Evolutionary conservation across 208 protist genomes (phyloP).

Genomic region (Leptomonas seymouri): DNA sequence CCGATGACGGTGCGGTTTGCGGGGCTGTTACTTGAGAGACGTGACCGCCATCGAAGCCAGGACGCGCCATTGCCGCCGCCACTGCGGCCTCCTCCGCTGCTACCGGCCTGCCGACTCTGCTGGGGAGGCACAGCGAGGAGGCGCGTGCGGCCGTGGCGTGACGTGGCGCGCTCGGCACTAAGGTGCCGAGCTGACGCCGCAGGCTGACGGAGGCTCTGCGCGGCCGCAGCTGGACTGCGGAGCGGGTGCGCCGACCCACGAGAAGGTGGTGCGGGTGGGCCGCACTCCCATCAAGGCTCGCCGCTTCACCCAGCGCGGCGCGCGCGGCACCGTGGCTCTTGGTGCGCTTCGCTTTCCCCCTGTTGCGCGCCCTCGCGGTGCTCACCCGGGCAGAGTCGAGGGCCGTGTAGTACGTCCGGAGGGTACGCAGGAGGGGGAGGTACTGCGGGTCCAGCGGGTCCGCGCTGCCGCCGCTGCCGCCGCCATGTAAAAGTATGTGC

Average conservation of each 20-base stretch:
- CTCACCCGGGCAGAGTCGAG: conserved; percentile 10
- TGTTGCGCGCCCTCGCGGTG: background rate
- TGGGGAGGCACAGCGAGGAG: too few relatives aligned
- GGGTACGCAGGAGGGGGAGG: conserved; percentile 49
- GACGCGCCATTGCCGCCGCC: background rate
- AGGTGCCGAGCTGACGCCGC: too few relatives aligned
- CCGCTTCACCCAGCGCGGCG: too few relatives aligned
- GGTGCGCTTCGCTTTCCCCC: background rate
- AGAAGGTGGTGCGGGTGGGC: background rate
- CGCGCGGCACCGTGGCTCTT: too few relatives aligned
- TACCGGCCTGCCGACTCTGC: too few relatives aligned
- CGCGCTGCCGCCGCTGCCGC: conserved; percentile 6
- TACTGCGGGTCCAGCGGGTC: conserved; percentile 79
- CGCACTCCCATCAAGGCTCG: too few relatives aligned
- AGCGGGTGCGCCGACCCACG: too few relatives aligned
- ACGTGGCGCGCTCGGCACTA: too few relatives aligned
- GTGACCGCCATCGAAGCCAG: background rate
- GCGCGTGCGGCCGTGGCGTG: too few relatives aligned
- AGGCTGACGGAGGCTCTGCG: too few relatives aligned
- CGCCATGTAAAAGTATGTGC: conserved; percentile 52
- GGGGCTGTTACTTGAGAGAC: background rate
- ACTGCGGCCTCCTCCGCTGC: too few relatives aligned
- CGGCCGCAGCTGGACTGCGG: too few relatives aligned
- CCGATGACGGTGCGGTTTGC: conserved; percentile 3
- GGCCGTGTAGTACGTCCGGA: conserved; percentile 66